phyloP scores from a whole-genome alignment of 2,329 filamentous ascomycete genomes.

The Paraphaeosphaeria sporulosa region DNA sequence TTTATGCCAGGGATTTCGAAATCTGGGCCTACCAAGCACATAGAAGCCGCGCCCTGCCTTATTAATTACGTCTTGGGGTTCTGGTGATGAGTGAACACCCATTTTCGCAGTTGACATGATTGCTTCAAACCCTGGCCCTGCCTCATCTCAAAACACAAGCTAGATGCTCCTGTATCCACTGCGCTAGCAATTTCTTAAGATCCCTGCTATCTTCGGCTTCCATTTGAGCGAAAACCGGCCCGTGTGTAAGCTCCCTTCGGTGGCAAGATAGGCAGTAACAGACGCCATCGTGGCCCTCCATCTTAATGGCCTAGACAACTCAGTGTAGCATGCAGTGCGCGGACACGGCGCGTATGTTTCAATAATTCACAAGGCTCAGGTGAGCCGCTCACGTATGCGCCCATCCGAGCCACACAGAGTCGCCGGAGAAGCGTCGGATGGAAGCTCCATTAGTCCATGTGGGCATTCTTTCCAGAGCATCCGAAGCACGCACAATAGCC shows the following conservation, averaged over 20 bases:
- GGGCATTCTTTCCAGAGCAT: slow-evolving; percentile 13
- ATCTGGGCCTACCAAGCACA: slow-evolving; percentile 15
- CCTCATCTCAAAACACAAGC: slow-evolving; percentile 13
- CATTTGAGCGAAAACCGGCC: slow-evolving; percentile 43
- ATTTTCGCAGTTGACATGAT: not conserved
- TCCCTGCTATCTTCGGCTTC: slow-evolving; percentile 40
- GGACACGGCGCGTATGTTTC: not conserved
- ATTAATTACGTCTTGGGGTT: not conserved
- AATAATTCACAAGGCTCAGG: not conserved
- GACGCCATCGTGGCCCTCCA: not conserved
- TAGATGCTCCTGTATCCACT: slow-evolving; percentile 3
- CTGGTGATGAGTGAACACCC: not conserved
- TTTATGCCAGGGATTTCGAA: not conserved
- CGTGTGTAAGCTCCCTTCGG: not conserved
- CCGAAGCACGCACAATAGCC: slow-evolving; percentile 3
- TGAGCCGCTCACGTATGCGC: slow-evolving; percentile 13
- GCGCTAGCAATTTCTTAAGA: slow-evolving; percentile 32
- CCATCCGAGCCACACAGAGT: slow-evolving; percentile 27
- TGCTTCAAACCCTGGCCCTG: slow-evolving; percentile 13
- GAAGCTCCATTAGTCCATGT: slow-evolving; percentile 36
- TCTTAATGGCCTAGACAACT: not conserved
- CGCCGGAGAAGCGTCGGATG: slow-evolving; percentile 31
- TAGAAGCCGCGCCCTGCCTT: not conserved
- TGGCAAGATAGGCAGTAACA: not conserved
- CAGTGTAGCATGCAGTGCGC: not conserved